Evolutionary conservation across 495 filamentous ascomycete genomes (phyloP), one percentile per base, ranked within the genome.

Genomic region (Trypethelium eluteriae): DNA sequence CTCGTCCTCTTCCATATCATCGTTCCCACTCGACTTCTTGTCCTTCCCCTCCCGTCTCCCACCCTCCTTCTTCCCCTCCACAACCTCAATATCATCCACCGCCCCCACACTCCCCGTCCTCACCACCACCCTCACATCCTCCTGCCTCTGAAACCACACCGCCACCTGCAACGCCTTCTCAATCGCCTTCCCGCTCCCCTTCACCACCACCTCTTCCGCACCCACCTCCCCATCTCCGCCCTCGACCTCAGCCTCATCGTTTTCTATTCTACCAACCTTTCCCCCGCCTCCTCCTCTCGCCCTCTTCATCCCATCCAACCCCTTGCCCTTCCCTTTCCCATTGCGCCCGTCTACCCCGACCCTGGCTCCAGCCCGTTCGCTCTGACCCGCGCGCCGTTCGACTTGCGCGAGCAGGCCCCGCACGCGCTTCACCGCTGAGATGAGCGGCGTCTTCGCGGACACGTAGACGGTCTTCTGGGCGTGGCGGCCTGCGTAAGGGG

Each of bases 111-210:
- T 76, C 49, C 78, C 78, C 53, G 76, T 78, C 68, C 68, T 66
- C 41, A 80, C 66, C 47, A 50, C 66, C 2, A 80, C 75, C 16
- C 39, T 64, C 39, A 66, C 64, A 64, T 77, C 77, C 41, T 50
- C 64, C 70, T 74, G 70, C 53, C 71, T 68, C 69, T 78, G 76
- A 64, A 80, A 80, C 67, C 70, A 79, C 56, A 75, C 25, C 16
- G 69, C 78, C 59, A 80, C 57, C 61, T 76, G 67, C 69, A 92
- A 70, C 38, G 86, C 86, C 76, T 84, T 88, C 74, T 86, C 81
- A 63, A 96, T 92, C 39, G 91, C 92, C 70, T 83, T 84, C 39
- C 90, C 91, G 1, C 90, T 93, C 16, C 85, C 93, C 65, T 92
- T 89, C 11, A 96, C 69, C 47, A 87, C 76, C 5, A 96, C 87